Percentiles rank a stretch among this genome's conserved stretches.
Evolutionary conservation across 768 basidiomycete genomes (phyloP).

Genomic region (Boletus rubroflammeus): DNA sequence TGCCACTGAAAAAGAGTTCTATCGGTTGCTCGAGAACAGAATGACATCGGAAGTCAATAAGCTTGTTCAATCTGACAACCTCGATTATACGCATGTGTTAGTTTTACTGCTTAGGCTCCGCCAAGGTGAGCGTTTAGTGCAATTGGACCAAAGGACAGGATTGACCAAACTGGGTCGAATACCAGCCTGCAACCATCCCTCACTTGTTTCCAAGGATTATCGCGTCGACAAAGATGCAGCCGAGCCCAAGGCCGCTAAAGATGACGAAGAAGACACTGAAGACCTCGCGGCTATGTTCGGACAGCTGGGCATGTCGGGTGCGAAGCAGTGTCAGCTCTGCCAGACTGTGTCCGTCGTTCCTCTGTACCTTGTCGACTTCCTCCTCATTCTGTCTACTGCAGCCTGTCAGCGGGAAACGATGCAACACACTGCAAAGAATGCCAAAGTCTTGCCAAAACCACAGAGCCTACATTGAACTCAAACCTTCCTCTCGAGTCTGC

Average conservation of each 20-base stretch:
- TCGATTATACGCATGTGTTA: slow-evolving; percentile 68
- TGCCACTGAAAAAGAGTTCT: slow-evolving; percentile 73
- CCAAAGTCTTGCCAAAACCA: slow-evolving; percentile 47
- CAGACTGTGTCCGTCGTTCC: slow-evolving; percentile 53
- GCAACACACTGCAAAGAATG: slow-evolving; percentile 59
- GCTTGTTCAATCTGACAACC: slow-evolving; percentile 50
- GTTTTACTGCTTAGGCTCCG: slow-evolving; percentile 76
- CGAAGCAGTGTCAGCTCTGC: slow-evolving; percentile 76
- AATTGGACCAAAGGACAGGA: not conserved
- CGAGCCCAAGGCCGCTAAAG: slow-evolving; percentile 55
- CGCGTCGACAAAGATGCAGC: slow-evolving; percentile 72
- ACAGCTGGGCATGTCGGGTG: slow-evolving; percentile 55
- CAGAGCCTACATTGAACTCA: slow-evolving; percentile 24
- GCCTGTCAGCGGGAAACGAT: slow-evolving; percentile 21
- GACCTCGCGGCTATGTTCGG: slow-evolving; percentile 75
- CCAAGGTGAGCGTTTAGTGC: slow-evolving; percentile 59
- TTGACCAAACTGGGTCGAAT: not conserved
- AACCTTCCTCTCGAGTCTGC: slow-evolving; percentile 67
- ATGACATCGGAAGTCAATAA: slow-evolving; percentile 67
- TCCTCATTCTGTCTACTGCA: slow-evolving; percentile 7
- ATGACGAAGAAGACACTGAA: slow-evolving; percentile 57
- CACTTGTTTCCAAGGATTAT: slow-evolving; percentile 75
- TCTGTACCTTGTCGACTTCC: not conserved
- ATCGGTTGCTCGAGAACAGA: slow-evolving; percentile 63
- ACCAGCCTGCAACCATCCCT: slow-evolving; percentile 87